A percentile compares a stretch with the other conserved stretches of the same genome.
phyloP scores from a whole-genome alignment of 2,329 filamentous ascomycete genomes.

The Capronia coronata region DNA sequence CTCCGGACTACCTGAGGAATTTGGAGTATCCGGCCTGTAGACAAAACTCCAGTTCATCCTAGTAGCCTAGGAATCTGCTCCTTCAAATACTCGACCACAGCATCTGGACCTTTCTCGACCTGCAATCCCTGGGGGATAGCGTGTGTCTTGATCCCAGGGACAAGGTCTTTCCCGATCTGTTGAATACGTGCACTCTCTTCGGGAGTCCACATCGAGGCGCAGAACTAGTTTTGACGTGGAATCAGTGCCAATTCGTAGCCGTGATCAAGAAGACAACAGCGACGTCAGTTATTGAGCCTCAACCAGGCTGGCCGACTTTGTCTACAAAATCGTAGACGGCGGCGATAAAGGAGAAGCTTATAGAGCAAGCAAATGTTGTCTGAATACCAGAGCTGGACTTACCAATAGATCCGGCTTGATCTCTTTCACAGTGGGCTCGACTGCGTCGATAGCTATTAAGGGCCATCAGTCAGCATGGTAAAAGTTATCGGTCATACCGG shows the following conservation, averaged over 20 bases:
- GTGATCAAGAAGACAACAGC: no score
- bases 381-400: no score
- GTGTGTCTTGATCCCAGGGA: constrained; percentile 38
- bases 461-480: not conserved
- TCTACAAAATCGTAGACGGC: no score
- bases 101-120: constrained; percentile 38
- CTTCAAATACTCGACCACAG: constrained; percentile 37
- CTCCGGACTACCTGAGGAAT: no score
- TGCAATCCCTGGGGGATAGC: constrained; percentile 40
- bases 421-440: constrained; percentile 48
- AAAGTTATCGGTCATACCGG: no score
- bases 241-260: no score
- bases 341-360: no score
- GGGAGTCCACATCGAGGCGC: constrained; percentile 54
- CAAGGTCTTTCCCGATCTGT: constrained; percentile 34
- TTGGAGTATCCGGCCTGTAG: no score
- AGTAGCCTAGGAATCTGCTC: constrained; percentile 37
- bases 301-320: no score
- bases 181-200: constrained; percentile 38
- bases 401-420: constrained; percentile 52
- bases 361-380: no score
- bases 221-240: constrained; percentile 44
- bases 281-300: no score
- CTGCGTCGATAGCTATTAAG: constrained; percentile 48
- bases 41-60: no score